phyloP scores from a whole-genome alignment of 108 stramenopile genomes.

The Tribonema minus region DNA sequence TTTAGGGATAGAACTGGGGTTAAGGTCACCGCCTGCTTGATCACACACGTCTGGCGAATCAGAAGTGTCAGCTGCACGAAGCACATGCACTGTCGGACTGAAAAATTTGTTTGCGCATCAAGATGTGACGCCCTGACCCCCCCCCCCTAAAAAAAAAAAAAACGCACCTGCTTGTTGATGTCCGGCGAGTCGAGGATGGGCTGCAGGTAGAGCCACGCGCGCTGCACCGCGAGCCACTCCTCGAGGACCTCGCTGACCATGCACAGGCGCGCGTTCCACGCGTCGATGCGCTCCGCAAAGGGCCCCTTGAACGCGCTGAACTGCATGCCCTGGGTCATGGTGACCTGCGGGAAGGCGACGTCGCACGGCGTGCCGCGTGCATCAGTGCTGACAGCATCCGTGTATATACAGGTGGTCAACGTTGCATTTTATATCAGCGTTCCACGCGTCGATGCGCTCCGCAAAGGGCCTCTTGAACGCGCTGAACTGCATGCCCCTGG shows the following conservation, averaged over 20 bases:
- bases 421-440: no score
- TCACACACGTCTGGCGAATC: no score
- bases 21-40: no score
- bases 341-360: constrained; percentile 19
- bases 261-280: constrained; percentile 58
- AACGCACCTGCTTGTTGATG: constrained; percentile 62
- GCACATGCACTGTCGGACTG: no score
- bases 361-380: not conserved
- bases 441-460: constrained; percentile 59
- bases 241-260: constrained; percentile 59
- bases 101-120: no score
- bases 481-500: constrained; percentile 63
- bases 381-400: no score
- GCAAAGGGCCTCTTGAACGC: constrained; percentile 67
- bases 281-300: constrained; percentile 60
- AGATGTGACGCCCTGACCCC: no score
- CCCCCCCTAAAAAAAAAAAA: no score
- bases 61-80: no score
- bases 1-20: no score
- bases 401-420: no score
- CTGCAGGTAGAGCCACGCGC: no score
- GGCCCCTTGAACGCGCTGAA: constrained; percentile 66
- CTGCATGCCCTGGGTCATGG: constrained; percentile 63
- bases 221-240: constrained; percentile 62
- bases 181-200: constrained; percentile 59